Evolutionary conservation across 176 grass and related monocot species (phyloP).

Genomic region (Triticum aestivum): DNA sequence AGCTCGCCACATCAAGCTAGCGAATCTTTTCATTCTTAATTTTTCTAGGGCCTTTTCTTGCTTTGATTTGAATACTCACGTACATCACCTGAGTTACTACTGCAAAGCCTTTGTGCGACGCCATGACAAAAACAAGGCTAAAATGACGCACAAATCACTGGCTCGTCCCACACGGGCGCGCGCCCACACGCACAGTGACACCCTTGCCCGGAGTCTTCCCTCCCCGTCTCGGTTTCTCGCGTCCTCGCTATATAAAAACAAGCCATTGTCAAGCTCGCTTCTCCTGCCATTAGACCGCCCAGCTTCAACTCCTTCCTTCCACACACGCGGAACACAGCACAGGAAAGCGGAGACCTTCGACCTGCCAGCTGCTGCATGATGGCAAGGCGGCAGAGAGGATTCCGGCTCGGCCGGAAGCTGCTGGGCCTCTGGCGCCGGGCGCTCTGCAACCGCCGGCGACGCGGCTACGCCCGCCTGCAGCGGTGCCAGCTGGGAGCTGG

Average conservation of each 20-base stretch:
- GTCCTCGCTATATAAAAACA: slow-evolving; percentile 24
- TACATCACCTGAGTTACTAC: not conserved
- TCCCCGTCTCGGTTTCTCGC: not conserved
- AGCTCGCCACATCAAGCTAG: not conserved
- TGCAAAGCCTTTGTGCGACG: not conserved
- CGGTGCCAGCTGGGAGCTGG: not conserved
- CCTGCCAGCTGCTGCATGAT: not conserved
- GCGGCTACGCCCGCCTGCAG: slow-evolving; percentile 49
- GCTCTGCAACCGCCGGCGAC: slow-evolving; percentile 39
- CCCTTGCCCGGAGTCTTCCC: not conserved
- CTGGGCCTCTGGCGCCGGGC: slow-evolving; percentile 52
- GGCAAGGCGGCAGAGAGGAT: slow-evolving; percentile 59
- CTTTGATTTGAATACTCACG: not conserved
- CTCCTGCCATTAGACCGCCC: not conserved
- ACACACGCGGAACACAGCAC: not conserved
- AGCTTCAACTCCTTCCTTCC: not conserved
- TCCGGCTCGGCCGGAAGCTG: slow-evolving; percentile 84
- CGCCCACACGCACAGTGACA: not conserved
- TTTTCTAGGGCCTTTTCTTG: not conserved
- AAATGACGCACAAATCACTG: not conserved
- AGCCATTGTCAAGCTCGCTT: not conserved
- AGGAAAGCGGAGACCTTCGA: not conserved
- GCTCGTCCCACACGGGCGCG: not conserved
- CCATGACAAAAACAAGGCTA: not conserved
- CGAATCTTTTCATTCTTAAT: not conserved